phyloP scores from a whole-genome alignment of 495 filamentous ascomycete species.

The Astrothelium macrocarpum region DNA sequence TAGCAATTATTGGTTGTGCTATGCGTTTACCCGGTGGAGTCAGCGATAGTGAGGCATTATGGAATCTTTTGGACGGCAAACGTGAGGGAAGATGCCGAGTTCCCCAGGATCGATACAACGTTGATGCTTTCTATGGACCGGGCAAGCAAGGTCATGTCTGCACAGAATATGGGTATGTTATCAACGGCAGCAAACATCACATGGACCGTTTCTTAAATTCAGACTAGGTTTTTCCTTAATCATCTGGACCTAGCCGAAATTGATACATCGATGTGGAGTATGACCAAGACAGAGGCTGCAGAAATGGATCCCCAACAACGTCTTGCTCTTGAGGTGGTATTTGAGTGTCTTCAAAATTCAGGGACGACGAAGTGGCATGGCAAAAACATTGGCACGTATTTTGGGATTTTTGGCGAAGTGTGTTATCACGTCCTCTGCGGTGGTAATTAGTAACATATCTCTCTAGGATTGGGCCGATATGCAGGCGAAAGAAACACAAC shows the following conservation, averaged over 20 bases:
- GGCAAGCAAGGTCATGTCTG: background rate
- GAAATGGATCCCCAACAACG: constrained; percentile 3
- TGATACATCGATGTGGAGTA: constrained; percentile 18
- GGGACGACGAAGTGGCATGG: background rate
- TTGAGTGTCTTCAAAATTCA: constrained; percentile 1
- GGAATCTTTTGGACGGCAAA: background rate
- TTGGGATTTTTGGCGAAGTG: constrained; percentile 8
- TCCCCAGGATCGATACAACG: background rate
- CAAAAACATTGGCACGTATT: constrained; percentile 6
- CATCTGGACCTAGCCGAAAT: constrained; percentile 9
- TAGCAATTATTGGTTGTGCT: constrained; percentile 2
- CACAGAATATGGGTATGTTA: constrained; percentile 1
- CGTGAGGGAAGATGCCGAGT: constrained; percentile 2
- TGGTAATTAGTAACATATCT: background rate
- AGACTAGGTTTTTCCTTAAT: background rate
- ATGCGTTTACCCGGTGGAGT: constrained; percentile 3
- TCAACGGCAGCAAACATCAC: background rate
- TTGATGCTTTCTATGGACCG: constrained; percentile 1
- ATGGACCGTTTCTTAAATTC: background rate
- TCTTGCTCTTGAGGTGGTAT: background rate
- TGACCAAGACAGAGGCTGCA: constrained; percentile 10
- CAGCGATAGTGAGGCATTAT: background rate
- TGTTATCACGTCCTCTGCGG: background rate
- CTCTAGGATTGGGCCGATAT: constrained; percentile 9
- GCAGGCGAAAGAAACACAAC: constrained; percentile 4